Percentiles rank a stretch among this genome's conserved stretches.
Conservation (phyloP, 176 grass and related monocot genomes). For the Guadua angustifolia region DNA sequence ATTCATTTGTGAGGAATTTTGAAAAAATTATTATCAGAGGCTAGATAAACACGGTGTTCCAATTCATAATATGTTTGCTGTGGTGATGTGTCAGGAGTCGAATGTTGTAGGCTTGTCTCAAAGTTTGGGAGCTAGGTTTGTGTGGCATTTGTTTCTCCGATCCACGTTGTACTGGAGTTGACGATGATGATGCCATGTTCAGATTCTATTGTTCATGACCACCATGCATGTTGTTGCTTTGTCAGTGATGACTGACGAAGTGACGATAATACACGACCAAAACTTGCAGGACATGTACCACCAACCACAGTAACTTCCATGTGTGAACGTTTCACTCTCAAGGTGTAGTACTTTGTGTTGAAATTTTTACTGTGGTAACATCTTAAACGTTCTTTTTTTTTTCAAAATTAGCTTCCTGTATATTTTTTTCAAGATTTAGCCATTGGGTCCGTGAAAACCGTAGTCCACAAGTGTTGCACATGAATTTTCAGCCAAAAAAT, state of each 20-base stretch:
- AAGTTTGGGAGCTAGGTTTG: neutral
- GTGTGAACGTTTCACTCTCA: neutral
- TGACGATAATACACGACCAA: neutral
- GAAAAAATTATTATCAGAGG: too few species aligned
- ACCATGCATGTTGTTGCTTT: neutral
- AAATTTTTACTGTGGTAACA: too few species aligned
- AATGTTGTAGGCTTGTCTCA: slow-evolving; percentile 3
- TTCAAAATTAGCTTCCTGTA: too few species aligned
- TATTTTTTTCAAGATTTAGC: too few species aligned
- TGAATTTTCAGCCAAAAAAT: too few species aligned
- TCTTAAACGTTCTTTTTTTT: too few species aligned
- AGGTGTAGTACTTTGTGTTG: neutral
- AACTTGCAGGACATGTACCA: neutral
- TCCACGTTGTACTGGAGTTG: neutral
- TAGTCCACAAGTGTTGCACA: too few species aligned
- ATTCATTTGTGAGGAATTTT: too few species aligned
- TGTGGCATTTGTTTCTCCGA: neutral
- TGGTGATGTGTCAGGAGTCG: neutral
- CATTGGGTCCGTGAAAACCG: too few species aligned
- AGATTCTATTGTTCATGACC: neutral
- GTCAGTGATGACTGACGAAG: neutral
- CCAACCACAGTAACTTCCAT: neutral
- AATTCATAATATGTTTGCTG: neutral
- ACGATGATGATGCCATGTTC: neutral
- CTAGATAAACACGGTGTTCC: neutral